Conservation (phyloP, 1,284 basidiomycete species). For the Acaromyces ingoldii region DNA sequence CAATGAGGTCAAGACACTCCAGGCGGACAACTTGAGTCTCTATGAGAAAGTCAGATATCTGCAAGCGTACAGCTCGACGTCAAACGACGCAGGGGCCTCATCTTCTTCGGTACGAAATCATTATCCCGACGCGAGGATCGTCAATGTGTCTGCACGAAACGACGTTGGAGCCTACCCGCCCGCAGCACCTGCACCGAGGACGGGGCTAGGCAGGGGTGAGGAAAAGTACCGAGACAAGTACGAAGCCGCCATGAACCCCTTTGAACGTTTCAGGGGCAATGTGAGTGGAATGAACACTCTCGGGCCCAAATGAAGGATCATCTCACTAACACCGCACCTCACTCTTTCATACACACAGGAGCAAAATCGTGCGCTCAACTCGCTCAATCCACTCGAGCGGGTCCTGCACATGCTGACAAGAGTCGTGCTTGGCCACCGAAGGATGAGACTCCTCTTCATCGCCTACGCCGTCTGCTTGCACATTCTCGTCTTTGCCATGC, state of each 20-base stretch:
- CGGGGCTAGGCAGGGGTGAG: conserved; percentile 55
- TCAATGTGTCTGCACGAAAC: conserved; percentile 88
- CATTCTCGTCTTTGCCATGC: conserved; percentile 69
- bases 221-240: conserved; percentile 79
- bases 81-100: conserved; percentile 52
- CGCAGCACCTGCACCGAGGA: conserved; percentile 26
- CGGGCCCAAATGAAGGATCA: too few species aligned
- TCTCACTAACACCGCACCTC: too few species aligned
- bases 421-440: conserved; percentile 76
- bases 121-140: conserved; percentile 11
- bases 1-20: conserved; percentile 37
- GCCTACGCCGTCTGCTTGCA: conserved; percentile 74
- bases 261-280: conserved; percentile 88
- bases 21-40: conserved; percentile 40
- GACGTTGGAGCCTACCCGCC: conserved; percentile 55
- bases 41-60: conserved; percentile 49
- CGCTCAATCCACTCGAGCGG: conserved; percentile 84
- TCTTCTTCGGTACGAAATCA: not conserved
- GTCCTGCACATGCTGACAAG: conserved; percentile 79
- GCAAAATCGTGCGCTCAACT: conserved; percentile 81
- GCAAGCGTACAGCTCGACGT: conserved; percentile 22
- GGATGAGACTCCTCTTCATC: conserved; percentile 66
- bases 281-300: too few species aligned
- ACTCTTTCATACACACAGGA: conserved; percentile 70
- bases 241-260: conserved; percentile 94